Evolutionary conservation across 2,329 filamentous ascomycete genomes (phyloP).

Genomic region (Xylaria sp.): DNA sequence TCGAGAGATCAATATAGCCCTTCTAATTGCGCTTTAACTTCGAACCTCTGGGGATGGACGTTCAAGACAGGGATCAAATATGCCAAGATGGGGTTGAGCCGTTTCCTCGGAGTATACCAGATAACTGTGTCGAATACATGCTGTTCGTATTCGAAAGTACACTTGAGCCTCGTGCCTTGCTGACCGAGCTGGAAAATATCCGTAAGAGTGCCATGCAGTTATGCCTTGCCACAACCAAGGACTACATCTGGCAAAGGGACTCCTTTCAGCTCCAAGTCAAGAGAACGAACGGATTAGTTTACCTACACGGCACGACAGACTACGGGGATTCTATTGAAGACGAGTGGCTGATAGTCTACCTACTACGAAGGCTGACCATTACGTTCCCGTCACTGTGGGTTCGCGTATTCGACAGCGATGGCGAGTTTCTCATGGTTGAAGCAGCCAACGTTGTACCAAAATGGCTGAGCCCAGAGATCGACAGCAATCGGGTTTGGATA

Average conservation of each 20-base stretch:
- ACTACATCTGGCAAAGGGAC: slow-evolving; percentile 97
- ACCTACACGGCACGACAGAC: slow-evolving; percentile 81
- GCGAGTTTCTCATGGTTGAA: slow-evolving; percentile 94
- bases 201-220: slow-evolving; percentile 75
- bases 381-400: slow-evolving; percentile 81
- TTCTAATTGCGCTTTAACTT: slow-evolving; percentile 1
- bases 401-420: slow-evolving; percentile 85
- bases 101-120: slow-evolving; percentile 66
- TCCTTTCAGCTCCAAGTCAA: slow-evolving; percentile 76
- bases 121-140: slow-evolving; percentile 88
- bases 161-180: slow-evolving; percentile 66
- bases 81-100: slow-evolving; percentile 49
- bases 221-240: slow-evolving; percentile 72
- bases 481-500: slow-evolving; percentile 90
- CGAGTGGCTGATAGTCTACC: slow-evolving; percentile 95
- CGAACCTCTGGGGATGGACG: slow-evolving; percentile 38
- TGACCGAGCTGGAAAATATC: slow-evolving; percentile 75
- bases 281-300: slow-evolving; percentile 66
- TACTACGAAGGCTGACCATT: slow-evolving; percentile 83
- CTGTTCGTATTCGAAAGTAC: slow-evolving; percentile 75
- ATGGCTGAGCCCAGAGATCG: slow-evolving; percentile 93
- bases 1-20: background rate
- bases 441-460: slow-evolving; percentile 86
- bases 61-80: slow-evolving; percentile 43
- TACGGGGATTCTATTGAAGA: slow-evolving; percentile 96